Conservation (phyloP, 2,329 filamentous ascomycete species). For the Fusarium torulosum region DNA sequence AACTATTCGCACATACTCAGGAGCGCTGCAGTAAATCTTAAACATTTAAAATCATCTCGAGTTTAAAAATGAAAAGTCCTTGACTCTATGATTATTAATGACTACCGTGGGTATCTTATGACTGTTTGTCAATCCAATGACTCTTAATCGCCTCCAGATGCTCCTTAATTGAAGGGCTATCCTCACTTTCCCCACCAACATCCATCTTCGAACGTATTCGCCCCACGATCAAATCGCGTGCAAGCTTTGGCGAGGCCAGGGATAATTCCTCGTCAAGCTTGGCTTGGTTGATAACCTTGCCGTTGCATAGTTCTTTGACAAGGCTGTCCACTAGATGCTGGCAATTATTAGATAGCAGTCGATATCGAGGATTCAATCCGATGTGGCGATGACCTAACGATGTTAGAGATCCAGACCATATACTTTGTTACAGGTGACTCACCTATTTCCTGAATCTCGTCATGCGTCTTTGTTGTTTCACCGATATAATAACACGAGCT, state of each 20-base stretch:
- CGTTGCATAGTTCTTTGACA: slow-evolving; percentile 46
- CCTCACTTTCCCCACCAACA: slow-evolving; percentile 33
- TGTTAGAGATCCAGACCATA: background rate
- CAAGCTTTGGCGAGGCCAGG: slow-evolving; percentile 41
- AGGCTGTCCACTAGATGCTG: slow-evolving; percentile 44
- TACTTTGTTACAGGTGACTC: background rate
- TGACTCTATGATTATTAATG: rapidly evolving
- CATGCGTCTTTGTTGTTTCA: slow-evolving; percentile 46
- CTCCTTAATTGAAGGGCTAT: slow-evolving; percentile 41
- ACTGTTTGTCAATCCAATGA: slow-evolving; percentile 23
- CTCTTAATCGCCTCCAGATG: slow-evolving; percentile 36
- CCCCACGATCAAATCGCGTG: slow-evolving; percentile 41
- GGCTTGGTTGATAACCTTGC: slow-evolving; percentile 44
- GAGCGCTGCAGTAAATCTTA: background rate
- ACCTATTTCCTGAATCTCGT: slow-evolving; percentile 43
- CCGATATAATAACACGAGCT: slow-evolving; percentile 47
- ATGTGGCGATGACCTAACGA: slow-evolving; percentile 35
- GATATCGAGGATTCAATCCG: slow-evolving; percentile 33
- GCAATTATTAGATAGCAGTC: slow-evolving; percentile 44
- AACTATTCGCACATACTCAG: background rate
- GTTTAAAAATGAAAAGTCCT: rapidly evolving
- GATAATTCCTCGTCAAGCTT: slow-evolving; percentile 44
- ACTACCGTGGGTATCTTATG: slow-evolving; percentile 9
- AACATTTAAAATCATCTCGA: too few relatives aligned
- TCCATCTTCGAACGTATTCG: slow-evolving; percentile 41